Evolutionary conservation across 163 green algal genomes (phyloP), one percentile per base, ranked within the genome.

Genomic region (Scenedesmus sp.): DNA sequence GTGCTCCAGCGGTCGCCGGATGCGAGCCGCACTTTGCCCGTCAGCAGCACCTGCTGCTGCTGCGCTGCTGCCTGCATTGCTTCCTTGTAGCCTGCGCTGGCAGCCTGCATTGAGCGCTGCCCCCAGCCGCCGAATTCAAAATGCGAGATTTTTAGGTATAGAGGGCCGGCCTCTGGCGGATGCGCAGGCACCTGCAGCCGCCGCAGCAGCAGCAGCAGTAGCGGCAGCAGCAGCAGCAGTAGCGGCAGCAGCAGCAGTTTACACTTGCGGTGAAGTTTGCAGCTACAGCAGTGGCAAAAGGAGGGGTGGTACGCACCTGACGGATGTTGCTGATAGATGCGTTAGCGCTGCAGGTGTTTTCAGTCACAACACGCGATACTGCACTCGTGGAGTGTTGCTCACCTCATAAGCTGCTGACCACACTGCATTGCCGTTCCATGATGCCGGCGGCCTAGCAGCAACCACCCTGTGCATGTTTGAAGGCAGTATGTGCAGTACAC

Each of bases 171-270:
- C 1, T 57, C 57, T 23, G 87, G 87, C 0, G 87, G 87, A 15
- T 91, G 4, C 23, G 87, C 23, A 2, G 87, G 87, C n/a, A 79
- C 87, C 87, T 91, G 76, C n/a, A 79, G 26, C 81, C 34, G 74
- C 74, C 1, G 74, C 74, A 46, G 74, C 74, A 46, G 74, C 74
- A 55, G 74, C 74, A 46, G n/a, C 18, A 52, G 82, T 8, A 54
- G n/a, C 20, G 4, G 73, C 23, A 23, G 79, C 79, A 66, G 34
- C 16, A 7, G 56, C 56, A 57, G 52, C 57, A 67, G 46, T 52
- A 52, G 56, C 55, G 54, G 1, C 55, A 55, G 56, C 82, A 70
- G 20, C 82, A 87, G 55, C 55, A 20, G n/a, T 57, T 76, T 8
- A 8, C 67, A 77, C 2, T 34, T 77, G 18, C 18, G 13, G 18